Conservation (phyloP, 352 stramenopile genomes). For the Phytophthora pluvialis region DNA sequence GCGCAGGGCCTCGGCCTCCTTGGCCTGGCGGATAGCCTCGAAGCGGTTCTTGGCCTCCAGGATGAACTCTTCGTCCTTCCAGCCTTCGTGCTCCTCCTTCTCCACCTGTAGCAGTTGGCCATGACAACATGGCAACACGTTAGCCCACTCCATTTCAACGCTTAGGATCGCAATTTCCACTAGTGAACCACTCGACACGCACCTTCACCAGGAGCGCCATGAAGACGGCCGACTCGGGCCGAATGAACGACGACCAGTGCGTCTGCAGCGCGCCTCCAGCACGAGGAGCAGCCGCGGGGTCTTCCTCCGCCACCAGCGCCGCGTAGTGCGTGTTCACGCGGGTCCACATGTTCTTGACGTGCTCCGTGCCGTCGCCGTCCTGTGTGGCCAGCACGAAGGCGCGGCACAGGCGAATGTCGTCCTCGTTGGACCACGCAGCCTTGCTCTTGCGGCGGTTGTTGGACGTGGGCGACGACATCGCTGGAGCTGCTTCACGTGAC, state of each 20-base stretch:
- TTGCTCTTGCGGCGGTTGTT: constrained; percentile 35
- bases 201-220: constrained; percentile 32
- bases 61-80: constrained; percentile 28
- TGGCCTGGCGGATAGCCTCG: constrained; percentile 19
- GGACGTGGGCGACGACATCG: constrained; percentile 25
- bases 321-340: constrained; percentile 34
- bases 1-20: constrained; percentile 25
- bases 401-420: constrained; percentile 39
- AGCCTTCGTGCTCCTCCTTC: constrained; percentile 33
- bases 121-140: neutral
- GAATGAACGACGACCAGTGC: constrained; percentile 42
- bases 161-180: neutral
- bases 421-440: constrained; percentile 34
- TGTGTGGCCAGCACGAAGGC: constrained; percentile 39
- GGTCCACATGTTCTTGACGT: constrained; percentile 43
- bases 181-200: neutral
- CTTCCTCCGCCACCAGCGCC: constrained; percentile 23
- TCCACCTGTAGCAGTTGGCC: constrained; percentile 21
- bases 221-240: constrained; percentile 36
- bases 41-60: constrained; percentile 30
- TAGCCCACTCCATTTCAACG: neutral
- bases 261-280: constrained; percentile 36
- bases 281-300: constrained; percentile 25
- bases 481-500: constrained; percentile 1
- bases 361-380: constrained; percentile 30